Conservation (phyloP, 306 rosid species). For the Ormosia emarginata region DNA sequence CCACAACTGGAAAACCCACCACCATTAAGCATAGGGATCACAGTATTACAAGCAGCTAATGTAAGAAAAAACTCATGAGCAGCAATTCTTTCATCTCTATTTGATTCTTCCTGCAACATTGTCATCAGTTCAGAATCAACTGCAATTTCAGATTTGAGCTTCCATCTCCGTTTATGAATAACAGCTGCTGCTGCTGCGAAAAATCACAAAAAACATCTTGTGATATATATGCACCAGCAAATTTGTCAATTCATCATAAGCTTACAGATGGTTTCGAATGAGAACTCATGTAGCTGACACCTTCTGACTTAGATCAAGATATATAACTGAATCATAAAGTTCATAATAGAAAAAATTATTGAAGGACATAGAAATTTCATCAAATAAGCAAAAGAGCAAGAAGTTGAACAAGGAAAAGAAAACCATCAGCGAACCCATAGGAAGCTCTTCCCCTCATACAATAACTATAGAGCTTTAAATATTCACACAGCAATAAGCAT, state of each 20-base stretch:
- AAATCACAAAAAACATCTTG: background rate
- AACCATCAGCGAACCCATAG: background rate
- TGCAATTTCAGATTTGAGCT: constrained; percentile 64
- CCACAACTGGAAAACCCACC: constrained; percentile 36
- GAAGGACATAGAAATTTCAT: background rate
- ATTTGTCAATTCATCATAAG: constrained; percentile 11
- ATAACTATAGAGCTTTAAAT: constrained; percentile 2
- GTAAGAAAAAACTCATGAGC: constrained; percentile 94
- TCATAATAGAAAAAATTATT: background rate
- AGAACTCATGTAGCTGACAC: background rate
- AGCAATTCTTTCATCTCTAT: constrained; percentile 55
- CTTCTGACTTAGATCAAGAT: constrained; percentile 3
- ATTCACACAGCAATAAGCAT: background rate
- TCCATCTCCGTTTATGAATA: constrained; percentile 55
- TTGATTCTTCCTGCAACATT: constrained; percentile 49
- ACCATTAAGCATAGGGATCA: constrained; percentile 63
- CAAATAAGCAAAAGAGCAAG: background rate
- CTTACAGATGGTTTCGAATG: background rate
- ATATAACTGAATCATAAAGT: background rate
- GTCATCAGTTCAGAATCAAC: constrained; percentile 63
- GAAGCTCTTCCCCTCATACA: background rate
- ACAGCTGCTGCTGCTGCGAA: constrained; percentile 39
- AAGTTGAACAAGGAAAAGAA: background rate
- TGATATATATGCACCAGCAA: constrained; percentile 19
- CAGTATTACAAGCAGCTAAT: constrained; percentile 95